Evolutionary conservation across 2,329 filamentous ascomycete species (phyloP), one percentile per base, ranked within the genome.

Genomic region (Annulohypoxylon truncatum): DNA sequence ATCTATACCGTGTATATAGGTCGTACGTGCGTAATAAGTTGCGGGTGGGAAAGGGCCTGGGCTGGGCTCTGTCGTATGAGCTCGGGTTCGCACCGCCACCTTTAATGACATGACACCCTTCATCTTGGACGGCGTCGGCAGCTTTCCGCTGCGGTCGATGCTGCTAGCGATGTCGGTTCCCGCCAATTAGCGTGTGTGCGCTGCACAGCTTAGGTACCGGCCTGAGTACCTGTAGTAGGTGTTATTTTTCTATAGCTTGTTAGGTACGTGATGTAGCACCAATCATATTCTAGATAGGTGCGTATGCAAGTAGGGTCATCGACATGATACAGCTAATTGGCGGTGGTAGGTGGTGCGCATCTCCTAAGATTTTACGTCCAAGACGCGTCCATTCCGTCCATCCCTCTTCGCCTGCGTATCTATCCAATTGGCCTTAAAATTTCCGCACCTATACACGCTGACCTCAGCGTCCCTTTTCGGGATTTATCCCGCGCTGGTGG

Each of bases 11-110:
- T 15, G 29, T 31, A 31, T 5, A n/a, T 53, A 33, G 9, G 42
- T 47, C 48, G 35, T 50, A 26, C 31, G 26, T 51, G 29, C 20
- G 35, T 28, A 28, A 28, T 31, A 47, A 13, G 18, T 13, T 15
- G 15, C 38, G 22, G 48, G 48, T 28, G 48, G 40, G n/a, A n/a
- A 48, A 54, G 22, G 31, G 55, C 13, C 42, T 61, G 29, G 59
- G 18, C 51, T 50, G n/a, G n/a, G n/a, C n/a, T 15, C 22, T 13
- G 42, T 38, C 20, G 42, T 35, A 22, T 44, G 53, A 22, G 60
- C 48, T 64, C 61, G 61, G 61, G 53, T 53, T 64, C 42, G 33
- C 42, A 61, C 56, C 47, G 52, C 18, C 35, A 42, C 35, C 20
- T 44, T 44, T 9, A 35, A n/a, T 35, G 44, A 46, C 56, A 42